Conservation (phyloP, 805 yeast species). For the Candida pini region DNA sequence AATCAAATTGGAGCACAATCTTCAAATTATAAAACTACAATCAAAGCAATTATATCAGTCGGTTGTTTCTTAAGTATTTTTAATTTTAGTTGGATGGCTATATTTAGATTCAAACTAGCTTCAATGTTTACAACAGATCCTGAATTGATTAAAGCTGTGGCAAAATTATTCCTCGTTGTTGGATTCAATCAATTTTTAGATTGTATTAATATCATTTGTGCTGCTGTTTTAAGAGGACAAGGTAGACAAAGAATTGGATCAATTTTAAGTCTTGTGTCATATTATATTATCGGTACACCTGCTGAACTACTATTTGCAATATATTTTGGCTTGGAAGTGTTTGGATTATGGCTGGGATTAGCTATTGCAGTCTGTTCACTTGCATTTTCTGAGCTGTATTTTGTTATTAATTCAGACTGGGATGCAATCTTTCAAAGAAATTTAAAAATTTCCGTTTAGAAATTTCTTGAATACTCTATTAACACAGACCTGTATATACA, state of each 20-base stretch:
- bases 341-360: slow-evolving; percentile 46
- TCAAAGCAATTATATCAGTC: slow-evolving; percentile 31
- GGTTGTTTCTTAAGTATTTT: slow-evolving; percentile 30
- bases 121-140: slow-evolving; percentile 36
- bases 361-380: slow-evolving; percentile 37
- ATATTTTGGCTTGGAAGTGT: slow-evolving; percentile 31
- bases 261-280: slow-evolving; percentile 37
- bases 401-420: slow-evolving; percentile 49
- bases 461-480: too few species aligned
- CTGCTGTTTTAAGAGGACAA: slow-evolving; percentile 48
- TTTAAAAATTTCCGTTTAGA: not conserved
- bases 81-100: slow-evolving; percentile 33
- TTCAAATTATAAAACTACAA: slow-evolving; percentile 29
- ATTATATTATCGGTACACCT: slow-evolving; percentile 46
- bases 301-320: slow-evolving; percentile 41
- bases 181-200: slow-evolving; percentile 48
- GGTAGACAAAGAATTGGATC: slow-evolving; percentile 53
- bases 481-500: too few species aligned
- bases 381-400: slow-evolving; percentile 35
- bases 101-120: slow-evolving; percentile 34
- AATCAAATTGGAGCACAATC: slow-evolving; percentile 48
- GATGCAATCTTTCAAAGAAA: slow-evolving; percentile 17
- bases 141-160: slow-evolving; percentile 32
- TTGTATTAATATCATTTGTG: slow-evolving; percentile 39
- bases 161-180: slow-evolving; percentile 39